These are phyloP conservation scores for Chlorociboria aeruginascens DNA, from an alignment of 495 filamentous ascomycete species.

Conservation along the genomic window DNA sequence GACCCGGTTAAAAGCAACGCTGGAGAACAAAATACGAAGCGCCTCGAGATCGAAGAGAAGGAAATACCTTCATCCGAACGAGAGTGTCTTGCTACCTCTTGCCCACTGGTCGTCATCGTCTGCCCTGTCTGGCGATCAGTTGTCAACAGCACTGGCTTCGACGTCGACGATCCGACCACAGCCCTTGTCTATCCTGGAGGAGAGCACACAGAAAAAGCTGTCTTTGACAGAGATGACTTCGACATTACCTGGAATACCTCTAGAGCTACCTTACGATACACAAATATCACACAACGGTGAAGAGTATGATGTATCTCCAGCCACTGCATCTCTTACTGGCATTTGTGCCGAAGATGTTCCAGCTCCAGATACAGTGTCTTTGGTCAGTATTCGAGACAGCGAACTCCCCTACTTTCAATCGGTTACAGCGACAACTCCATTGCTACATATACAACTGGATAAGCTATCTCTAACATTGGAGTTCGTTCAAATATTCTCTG, in stretches of 20 bases:
- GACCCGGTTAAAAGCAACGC: not conserved
- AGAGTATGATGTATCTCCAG: not conserved
- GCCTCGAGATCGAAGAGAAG: conserved; percentile 7
- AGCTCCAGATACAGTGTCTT: not conserved
- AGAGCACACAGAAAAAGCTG: not conserved
- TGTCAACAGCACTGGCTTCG: not conserved
- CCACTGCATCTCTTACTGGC: not conserved
- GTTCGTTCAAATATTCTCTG: conserved; percentile 8
- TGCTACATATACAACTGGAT: conserved; percentile 6
- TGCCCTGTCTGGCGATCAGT: not conserved
- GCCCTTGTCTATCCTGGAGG: not conserved
- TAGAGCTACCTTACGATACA: not conserved
- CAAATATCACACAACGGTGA: not conserved
- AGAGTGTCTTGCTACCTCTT: conserved; percentile 10
- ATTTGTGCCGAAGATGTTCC: not conserved
- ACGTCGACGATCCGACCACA: conserved; percentile 4
- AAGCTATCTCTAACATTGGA: conserved; percentile 10
- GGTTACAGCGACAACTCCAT: conserved; percentile 5
- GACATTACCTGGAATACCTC: conserved; percentile 11
- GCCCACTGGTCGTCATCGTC: conserved; percentile 5
- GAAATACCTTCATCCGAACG: conserved; percentile 6
- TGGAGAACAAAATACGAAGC: conserved; percentile 3
- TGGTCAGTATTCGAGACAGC: not conserved
- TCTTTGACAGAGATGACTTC: conserved; percentile 7
- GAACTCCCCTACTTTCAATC: conserved; percentile 8